Conservation (phyloP, 176 grass and related monocot species). For the Elaeis guineensis region DNA sequence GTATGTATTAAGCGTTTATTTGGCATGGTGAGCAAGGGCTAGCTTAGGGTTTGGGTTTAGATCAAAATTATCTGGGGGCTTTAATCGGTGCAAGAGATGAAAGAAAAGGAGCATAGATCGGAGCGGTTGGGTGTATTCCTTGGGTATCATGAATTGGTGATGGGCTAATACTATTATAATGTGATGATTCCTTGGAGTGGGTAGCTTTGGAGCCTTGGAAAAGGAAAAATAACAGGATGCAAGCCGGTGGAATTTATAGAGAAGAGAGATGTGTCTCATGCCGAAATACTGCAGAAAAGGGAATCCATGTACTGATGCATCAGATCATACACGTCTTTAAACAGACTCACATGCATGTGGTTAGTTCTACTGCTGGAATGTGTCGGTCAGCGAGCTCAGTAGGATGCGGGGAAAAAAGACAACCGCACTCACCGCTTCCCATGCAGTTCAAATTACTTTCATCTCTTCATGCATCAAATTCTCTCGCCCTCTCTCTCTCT, state of each 20-base stretch:
- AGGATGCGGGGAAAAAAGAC: neutral
- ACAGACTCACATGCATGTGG: conserved; percentile 7
- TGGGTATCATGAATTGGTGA: too few species aligned
- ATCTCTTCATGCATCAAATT: neutral
- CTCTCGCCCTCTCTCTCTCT: neutral
- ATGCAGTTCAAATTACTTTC: neutral
- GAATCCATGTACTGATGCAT: conserved; percentile 11
- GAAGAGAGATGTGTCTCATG: neutral
- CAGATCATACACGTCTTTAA: conserved; percentile 1
- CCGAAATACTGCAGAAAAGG: neutral
- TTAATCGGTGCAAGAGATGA: conserved; percentile 4
- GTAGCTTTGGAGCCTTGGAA: neutral
- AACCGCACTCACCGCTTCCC: neutral
- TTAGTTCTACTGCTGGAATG: conserved; percentile 8
- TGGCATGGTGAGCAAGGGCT: too few species aligned
- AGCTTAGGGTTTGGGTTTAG: too few species aligned
- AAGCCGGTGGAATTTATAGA: conserved; percentile 3
- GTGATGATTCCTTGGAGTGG: conserved; percentile 4
- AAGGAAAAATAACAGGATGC: neutral
- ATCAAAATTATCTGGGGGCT: too few species aligned
- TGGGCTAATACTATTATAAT: neutral
- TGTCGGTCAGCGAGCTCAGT: conserved; percentile 1
- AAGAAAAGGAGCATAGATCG: conserved; percentile 12
- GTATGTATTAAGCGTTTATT: too few species aligned
- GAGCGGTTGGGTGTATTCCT: conserved; percentile 8